These are phyloP conservation scores for Acer negundo DNA, from an alignment of 345 rosid genomes.

Conservation along the genomic window DNA sequence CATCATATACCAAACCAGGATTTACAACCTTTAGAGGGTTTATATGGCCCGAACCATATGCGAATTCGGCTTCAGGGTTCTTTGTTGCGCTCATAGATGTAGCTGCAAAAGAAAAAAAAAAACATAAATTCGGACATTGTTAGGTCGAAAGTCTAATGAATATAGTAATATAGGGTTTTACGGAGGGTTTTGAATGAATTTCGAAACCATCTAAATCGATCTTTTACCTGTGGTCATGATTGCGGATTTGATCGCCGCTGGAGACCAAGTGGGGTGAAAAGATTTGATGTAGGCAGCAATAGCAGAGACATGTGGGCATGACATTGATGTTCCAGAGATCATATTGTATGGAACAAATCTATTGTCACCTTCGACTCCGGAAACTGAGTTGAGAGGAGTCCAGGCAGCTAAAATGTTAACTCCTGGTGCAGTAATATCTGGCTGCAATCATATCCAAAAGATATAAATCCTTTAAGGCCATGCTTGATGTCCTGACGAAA, in stretches of 20 bases:
- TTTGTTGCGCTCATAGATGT: slow-evolving; percentile 20
- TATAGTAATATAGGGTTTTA: no score
- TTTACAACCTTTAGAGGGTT: slow-evolving; percentile 30
- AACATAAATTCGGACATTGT: no score
- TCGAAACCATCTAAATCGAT: no score
- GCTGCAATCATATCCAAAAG: slow-evolving; percentile 30
- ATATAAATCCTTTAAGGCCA: neutral
- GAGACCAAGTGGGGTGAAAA: slow-evolving; percentile 38
- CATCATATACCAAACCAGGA: slow-evolving; percentile 50
- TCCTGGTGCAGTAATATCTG: slow-evolving; percentile 63
- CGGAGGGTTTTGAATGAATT: neutral
- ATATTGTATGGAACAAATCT: slow-evolving; percentile 40
- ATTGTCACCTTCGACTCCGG: slow-evolving; percentile 20
- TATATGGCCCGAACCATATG: slow-evolving; percentile 42
- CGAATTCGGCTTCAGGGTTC: slow-evolving; percentile 37
- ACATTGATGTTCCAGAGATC: slow-evolving; percentile 55
- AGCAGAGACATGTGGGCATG: slow-evolving; percentile 57
- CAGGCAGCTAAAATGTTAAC: slow-evolving; percentile 58
- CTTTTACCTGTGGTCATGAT: slow-evolving; percentile 38
- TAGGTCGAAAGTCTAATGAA: no score
- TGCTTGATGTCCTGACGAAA: no score
- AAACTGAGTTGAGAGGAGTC: slow-evolving; percentile 21
- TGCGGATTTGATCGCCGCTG: slow-evolving; percentile 41
- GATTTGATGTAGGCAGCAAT: slow-evolving; percentile 46
- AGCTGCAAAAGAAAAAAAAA: slow-evolving; percentile 15